Evolutionary conservation across 345 rosid species (phyloP).

Genomic region (Pugionium dolabratum): DNA sequence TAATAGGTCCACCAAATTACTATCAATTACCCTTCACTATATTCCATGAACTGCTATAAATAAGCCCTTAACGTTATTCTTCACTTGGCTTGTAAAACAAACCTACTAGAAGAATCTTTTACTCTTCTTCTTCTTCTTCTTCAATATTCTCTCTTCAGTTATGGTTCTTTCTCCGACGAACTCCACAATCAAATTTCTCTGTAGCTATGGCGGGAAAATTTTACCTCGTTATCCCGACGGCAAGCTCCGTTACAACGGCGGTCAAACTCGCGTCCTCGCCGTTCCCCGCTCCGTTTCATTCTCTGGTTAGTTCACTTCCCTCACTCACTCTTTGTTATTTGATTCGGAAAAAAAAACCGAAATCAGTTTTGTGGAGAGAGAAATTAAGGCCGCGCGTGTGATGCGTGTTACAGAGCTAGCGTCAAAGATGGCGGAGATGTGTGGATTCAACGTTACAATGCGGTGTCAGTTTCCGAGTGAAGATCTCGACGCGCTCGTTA

Average conservation of each 20-base stretch:
- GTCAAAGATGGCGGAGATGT: constrained; percentile 76
- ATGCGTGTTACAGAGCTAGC: constrained; percentile 64
- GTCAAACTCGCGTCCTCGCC: constrained; percentile 94
- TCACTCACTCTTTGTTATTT: not conserved
- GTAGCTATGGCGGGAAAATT: constrained; percentile 91
- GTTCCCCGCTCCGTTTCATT: constrained; percentile 70
- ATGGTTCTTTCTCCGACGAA: constrained; percentile 35
- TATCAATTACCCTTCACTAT: constrained; percentile 26
- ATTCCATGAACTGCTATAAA: constrained; percentile 33
- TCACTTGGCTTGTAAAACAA: constrained; percentile 41
- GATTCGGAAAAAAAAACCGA: not conserved
- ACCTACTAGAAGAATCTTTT: constrained; percentile 27
- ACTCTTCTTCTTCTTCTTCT: constrained; percentile 18
- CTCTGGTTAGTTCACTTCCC: constrained; percentile 52
- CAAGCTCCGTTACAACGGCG: constrained; percentile 89
- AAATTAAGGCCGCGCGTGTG: constrained; percentile 35
- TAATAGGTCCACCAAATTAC: constrained; percentile 29
- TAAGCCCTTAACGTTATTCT: constrained; percentile 26
- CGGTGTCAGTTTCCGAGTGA: constrained; percentile 92
- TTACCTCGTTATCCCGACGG: constrained; percentile 90
- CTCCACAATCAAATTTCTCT: constrained; percentile 70
- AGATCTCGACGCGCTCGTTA: constrained; percentile 87
- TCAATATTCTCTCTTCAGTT: constrained; percentile 2
- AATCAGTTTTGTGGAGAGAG: constrained; percentile 7
- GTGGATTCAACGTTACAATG: constrained; percentile 56